These are phyloP conservation scores for Apium graveolens DNA, from an alignment of 129 eudicot genomes.

Conservation along the genomic window DNA sequence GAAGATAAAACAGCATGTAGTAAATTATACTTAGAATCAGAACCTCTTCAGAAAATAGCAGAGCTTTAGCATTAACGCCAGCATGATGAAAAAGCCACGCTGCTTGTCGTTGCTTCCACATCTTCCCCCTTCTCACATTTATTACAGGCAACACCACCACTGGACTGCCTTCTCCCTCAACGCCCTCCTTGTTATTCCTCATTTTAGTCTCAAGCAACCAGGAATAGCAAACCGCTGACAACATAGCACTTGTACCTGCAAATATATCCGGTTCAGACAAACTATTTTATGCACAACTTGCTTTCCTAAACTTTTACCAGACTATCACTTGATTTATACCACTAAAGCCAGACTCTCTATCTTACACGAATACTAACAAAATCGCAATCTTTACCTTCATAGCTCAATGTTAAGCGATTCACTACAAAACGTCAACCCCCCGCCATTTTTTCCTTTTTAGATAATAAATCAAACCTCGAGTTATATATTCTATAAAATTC, in stretches of 20 bases:
- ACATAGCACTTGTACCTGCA: conserved; percentile 86
- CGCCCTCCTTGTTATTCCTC: conserved; percentile 27
- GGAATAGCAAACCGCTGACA: conserved; percentile 65
- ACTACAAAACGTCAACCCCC: background rate
- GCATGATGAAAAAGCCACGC: conserved; percentile 84
- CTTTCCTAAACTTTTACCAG: background rate
- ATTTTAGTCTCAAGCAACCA: conserved; percentile 53
- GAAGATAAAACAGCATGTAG: background rate
- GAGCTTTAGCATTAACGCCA: conserved; percentile 52
- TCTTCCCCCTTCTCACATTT: conserved; percentile 65
- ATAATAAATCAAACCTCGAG: background rate
- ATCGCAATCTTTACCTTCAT: background rate
- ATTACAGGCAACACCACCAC: conserved; percentile 64
- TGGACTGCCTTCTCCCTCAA: conserved; percentile 12
- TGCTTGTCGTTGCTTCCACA: conserved; percentile 81
- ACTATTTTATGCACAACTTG: background rate
- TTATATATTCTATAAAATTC: background rate
- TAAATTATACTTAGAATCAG: background rate
- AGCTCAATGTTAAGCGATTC: background rate
- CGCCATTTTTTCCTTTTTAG: background rate
- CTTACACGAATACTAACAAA: background rate
- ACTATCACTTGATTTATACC: background rate
- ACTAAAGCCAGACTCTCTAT: background rate
- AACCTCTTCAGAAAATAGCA: conserved; percentile 77
- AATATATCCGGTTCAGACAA: background rate